phyloP scores from a whole-genome alignment of 2,329 filamentous ascomycete genomes.

The Sarocladium brachiariae region DNA sequence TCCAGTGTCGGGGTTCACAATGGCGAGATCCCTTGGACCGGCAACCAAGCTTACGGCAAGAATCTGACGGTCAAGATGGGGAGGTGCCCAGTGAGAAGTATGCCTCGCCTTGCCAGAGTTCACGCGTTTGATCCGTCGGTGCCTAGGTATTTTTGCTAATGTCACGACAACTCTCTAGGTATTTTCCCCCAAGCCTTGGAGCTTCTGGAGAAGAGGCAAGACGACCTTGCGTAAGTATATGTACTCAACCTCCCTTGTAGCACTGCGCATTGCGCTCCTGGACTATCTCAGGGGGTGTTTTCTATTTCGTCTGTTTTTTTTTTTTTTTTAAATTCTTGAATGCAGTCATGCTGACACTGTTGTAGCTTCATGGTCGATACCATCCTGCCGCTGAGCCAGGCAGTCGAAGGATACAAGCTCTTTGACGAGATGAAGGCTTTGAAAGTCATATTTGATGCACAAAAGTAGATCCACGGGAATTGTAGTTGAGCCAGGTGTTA shows the following conservation, averaged over 20 bases:
- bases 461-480: conserved; percentile 11
- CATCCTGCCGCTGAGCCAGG: conserved; percentile 58
- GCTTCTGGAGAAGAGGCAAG: not conserved
- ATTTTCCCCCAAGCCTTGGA: conserved; percentile 11
- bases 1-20: conserved; percentile 68
- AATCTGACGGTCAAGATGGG: conserved; percentile 65
- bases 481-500: too few relatives aligned
- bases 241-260: not conserved
- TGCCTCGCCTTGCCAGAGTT: too few relatives aligned
- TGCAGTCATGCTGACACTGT: not conserved
- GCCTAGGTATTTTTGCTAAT: not conserved
- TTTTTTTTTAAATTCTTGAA: not conserved
- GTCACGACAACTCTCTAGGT: conserved; percentile 21
- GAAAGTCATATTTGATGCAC: conserved; percentile 56
- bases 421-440: conserved; percentile 63
- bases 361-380: conserved; percentile 63
- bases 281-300: too few relatives aligned
- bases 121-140: too few relatives aligned
- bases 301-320: not conserved
- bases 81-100: conserved; percentile 55
- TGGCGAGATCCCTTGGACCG: conserved; percentile 56
- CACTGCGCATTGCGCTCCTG: too few relatives aligned
- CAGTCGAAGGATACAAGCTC: conserved; percentile 57
- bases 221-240: not conserved
- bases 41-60: conserved; percentile 54